Percentiles rank a stretch among this genome's conserved stretches.
Conservation (phyloP, 768 basidiomycete genomes). For the Amanita exitialis region DNA sequence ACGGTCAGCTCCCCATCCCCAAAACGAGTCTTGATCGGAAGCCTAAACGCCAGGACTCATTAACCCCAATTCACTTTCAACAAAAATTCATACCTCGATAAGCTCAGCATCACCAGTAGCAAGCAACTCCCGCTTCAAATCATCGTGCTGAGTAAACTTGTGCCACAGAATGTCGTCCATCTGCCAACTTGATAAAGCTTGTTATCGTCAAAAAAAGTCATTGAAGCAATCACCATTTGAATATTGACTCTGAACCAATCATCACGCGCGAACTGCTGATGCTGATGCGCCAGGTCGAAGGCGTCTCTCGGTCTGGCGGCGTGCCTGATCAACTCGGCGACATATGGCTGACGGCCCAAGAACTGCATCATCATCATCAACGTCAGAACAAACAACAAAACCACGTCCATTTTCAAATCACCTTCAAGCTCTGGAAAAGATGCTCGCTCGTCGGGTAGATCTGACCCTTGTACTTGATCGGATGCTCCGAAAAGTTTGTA, state of each 20-base stretch:
- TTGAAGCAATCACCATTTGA: constrained; percentile 23
- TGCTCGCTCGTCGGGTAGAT: constrained; percentile 43
- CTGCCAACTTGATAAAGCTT: constrained; percentile 14
- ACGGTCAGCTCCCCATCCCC: constrained; percentile 37
- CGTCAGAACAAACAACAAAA: neutral
- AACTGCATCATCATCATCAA: constrained; percentile 20
- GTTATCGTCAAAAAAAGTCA: neutral
- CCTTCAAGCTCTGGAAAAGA: constrained; percentile 41
- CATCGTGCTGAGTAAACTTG: constrained; percentile 44
- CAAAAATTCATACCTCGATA: constrained; percentile 29
- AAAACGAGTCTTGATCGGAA: constrained; percentile 37
- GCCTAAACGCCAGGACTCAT: constrained; percentile 17
- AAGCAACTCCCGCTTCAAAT: constrained; percentile 30
- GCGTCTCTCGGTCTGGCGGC: constrained; percentile 28
- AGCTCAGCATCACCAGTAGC: constrained; percentile 35
- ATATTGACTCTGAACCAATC: constrained; percentile 42
- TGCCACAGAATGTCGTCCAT: constrained; percentile 38
- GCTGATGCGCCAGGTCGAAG: constrained; percentile 30
- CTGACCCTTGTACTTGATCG: constrained; percentile 29
- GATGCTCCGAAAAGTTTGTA: constrained; percentile 34
- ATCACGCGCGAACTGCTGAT: constrained; percentile 24
- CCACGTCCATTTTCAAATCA: constrained; percentile 7
- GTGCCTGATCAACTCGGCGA: constrained; percentile 35
- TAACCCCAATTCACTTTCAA: neutral
- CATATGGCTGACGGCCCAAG: constrained; percentile 23